A percentile compares a stretch with the other conserved stretches of the same genome.
phyloP scores from a whole-genome alignment of 1,284 basidiomycete genomes.

The Heterobasidion irregulare region DNA sequence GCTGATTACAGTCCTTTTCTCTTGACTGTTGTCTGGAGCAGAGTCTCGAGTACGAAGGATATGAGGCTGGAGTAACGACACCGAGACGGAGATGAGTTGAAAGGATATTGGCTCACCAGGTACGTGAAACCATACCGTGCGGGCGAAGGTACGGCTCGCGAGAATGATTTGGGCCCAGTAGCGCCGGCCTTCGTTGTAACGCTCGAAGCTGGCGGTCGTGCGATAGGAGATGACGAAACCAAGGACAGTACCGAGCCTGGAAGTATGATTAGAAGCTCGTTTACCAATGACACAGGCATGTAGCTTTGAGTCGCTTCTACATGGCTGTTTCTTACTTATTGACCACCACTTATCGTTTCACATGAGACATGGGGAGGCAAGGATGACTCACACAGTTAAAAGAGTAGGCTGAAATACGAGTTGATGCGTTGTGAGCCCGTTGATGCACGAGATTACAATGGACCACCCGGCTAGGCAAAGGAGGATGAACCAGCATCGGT shows the following conservation, averaged over 20 bases:
- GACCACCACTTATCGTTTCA: too few species aligned
- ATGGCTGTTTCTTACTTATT: too few species aligned
- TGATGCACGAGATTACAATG: constrained; percentile 29
- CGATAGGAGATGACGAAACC: constrained; percentile 62
- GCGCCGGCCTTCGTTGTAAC: constrained; percentile 65
- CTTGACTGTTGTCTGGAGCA: constrained; percentile 30
- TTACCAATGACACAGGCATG: not conserved
- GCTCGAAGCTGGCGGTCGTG: constrained; percentile 70
- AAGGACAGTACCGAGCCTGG: constrained; percentile 52
- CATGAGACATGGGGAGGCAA: not conserved
- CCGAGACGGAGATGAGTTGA: not conserved
- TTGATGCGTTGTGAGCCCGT: constrained; percentile 36
- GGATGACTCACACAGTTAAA: constrained; percentile 45
- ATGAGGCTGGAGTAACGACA: not conserved
- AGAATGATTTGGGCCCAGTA: constrained; percentile 66
- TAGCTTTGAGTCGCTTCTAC: too few species aligned
- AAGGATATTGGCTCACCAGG: constrained; percentile 27
- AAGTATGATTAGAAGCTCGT: not conserved
- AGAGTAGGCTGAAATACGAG: constrained; percentile 43
- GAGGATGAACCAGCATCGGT: constrained; percentile 62
- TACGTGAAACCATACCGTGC: constrained; percentile 58
- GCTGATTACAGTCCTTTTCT: constrained; percentile 60
- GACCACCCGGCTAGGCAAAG: constrained; percentile 55
- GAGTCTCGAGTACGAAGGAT: constrained; percentile 16
- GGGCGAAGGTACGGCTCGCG: constrained; percentile 45